A percentile compares a stretch with the other conserved stretches of the same genome.
phyloP scores from a whole-genome alignment of 176 grass and related monocot species.

The Rhynchospora pubera region DNA sequence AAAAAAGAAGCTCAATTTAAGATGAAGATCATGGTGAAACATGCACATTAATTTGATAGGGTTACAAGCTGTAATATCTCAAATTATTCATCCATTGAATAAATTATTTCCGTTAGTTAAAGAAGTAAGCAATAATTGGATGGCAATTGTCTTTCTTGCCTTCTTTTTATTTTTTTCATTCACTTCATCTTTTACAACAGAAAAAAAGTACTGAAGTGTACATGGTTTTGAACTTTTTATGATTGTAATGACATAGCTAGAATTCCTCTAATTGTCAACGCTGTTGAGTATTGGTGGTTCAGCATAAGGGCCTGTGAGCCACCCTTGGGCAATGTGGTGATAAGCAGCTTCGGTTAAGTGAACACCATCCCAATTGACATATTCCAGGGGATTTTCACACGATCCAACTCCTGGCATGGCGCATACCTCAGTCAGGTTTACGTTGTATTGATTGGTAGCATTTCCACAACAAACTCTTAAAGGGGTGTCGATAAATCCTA shows the following conservation, averaged over 20 bases:
- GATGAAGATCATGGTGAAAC: no score
- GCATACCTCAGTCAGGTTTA: background rate
- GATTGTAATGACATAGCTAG: background rate
- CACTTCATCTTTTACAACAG: no score
- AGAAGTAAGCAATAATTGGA: no score
- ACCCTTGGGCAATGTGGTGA: background rate
- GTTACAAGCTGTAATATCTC: no score
- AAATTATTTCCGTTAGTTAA: no score
- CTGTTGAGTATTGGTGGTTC: background rate
- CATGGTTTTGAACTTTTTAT: no score
- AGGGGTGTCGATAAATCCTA: constrained; percentile 33
- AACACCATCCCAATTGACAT: constrained; percentile 15
- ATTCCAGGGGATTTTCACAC: background rate
- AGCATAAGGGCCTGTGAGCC: constrained; percentile 13
- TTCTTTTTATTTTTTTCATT: no score
- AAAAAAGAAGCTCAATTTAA: no score
- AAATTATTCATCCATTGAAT: no score
- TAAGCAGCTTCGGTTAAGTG: constrained; percentile 14
- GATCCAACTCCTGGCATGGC: background rate
- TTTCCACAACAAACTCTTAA: constrained; percentile 19
- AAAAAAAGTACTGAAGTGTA: no score
- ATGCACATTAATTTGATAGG: no score
- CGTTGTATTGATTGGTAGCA: background rate
- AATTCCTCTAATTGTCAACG: background rate
- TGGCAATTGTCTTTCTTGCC: no score